Conservation (phyloP, 2,329 filamentous ascomycete genomes). For the Colletotrichum godetiae region DNA sequence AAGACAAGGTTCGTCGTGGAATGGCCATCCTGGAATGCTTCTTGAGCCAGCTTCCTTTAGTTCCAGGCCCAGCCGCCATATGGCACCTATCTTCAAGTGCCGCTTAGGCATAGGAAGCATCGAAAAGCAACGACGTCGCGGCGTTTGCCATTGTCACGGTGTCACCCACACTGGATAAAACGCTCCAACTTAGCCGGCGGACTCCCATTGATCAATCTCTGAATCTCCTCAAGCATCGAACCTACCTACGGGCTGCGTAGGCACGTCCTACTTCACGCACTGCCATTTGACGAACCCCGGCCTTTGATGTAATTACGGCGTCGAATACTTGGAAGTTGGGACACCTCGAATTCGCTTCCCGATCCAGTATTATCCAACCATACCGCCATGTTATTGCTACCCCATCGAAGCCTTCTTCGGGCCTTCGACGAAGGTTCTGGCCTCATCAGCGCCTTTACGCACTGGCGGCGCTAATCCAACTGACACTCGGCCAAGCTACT, state of each 20-base stretch:
- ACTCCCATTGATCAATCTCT: neutral
- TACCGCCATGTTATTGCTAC: constrained; percentile 14
- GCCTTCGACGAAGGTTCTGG: constrained; percentile 26
- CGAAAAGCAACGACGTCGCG: neutral
- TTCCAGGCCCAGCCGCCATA: neutral
- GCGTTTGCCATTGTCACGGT: neutral
- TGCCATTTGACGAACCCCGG: neutral
- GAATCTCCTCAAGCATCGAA: neutral
- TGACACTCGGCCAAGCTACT: constrained; percentile 20
- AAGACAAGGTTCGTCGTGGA: constrained; percentile 3
- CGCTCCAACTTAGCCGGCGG: neutral
- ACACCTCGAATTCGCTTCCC: neutral
- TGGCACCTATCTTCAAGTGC: constrained; percentile 6
- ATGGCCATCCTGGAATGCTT: constrained; percentile 5
- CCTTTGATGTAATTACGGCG: neutral
- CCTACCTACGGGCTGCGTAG: neutral
- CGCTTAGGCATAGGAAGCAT: neutral
- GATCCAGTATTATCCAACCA: neutral
- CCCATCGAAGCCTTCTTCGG: constrained; percentile 16
- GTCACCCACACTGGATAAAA: neutral
- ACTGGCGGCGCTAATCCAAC: constrained; percentile 8
- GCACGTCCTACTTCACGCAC: neutral
- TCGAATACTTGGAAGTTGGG: neutral
- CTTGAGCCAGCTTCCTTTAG: neutral
- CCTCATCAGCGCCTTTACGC: constrained; percentile 5